Conservation (phyloP, 495 filamentous ascomycete genomes). For the Pyronema omphalodes region DNA sequence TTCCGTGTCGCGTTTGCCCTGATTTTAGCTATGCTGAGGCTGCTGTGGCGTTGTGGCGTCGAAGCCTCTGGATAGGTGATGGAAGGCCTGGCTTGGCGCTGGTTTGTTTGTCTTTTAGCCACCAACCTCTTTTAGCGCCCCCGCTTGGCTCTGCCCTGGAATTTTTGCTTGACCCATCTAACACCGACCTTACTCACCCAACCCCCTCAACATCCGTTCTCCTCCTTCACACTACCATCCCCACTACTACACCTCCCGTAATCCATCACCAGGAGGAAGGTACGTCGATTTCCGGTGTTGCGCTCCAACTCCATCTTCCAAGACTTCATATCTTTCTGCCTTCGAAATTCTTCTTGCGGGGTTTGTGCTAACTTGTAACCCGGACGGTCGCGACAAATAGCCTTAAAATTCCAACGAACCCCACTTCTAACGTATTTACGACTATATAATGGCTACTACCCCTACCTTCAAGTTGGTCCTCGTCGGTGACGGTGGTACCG, state of each 20-base stretch:
- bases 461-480: constrained; percentile 99
- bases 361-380: neutral
- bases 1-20: too few relatives aligned
- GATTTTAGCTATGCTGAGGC: too few relatives aligned
- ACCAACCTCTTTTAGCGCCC: neutral
- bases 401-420: neutral
- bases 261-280: neutral
- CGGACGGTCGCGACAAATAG: neutral
- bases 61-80: neutral
- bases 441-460: neutral
- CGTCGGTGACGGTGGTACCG: constrained; percentile 98
- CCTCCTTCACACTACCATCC: neutral
- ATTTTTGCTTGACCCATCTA: neutral
- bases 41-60: neutral
- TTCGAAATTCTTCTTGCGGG: neutral
- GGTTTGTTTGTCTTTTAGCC: neutral
- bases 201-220: neutral
- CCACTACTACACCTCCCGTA: neutral
- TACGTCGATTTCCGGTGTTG: neutral
- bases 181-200: neutral
- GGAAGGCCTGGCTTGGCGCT: neutral
- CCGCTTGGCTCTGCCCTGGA: neutral
- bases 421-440: neutral
- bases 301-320: neutral
- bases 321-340: neutral